Base-by-base conservation (phyloP, 352 stramenopile species). In the Globisporangium radiosum region DNA sequence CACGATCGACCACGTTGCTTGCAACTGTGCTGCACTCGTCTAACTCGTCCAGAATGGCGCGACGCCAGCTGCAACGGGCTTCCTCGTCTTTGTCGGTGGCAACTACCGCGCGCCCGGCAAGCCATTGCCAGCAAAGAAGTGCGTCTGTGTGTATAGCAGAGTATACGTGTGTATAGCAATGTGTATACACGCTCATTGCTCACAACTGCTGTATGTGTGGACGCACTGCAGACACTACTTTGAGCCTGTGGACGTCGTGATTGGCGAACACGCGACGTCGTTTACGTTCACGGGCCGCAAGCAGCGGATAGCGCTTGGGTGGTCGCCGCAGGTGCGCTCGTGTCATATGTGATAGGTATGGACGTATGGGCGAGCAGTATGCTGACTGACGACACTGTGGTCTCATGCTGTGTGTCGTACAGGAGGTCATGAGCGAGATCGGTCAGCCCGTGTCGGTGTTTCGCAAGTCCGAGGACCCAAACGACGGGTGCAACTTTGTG, bases 381-480 rank as follows among this genome's bases (percentile, higher is more conserved):
- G 25, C 25, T 33, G 25, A 33, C 2, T 33, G 25, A 33, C 25
- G 25, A 33, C 25, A 33, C 25, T 3, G 25, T 33, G 25, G 25
- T 33, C 25, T 33, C 25, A 33, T 33, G 25, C 25, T 33, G 25
- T 33, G 25, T 33, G 25, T 33, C 25, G 25, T 0, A 3, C 53
- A 88, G 81, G 81, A 94, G 59, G 71, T 94, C 10, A 81, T 91
- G 54, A 91, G 85, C 54, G 81, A 90, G 58, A 65, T 94, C 14
- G 85, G 85, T 7, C 69, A 73, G 5, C 85, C 85, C 9, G 69
- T 90, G 4, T 92, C 85, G 0, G 81, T 92, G 7, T 92, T 90
- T 60, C 81, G 76, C 11, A 92, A 91, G 52, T 78, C 76, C 4
- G 81, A 89, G 61, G 73, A 92, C 47, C 73, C 78, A 1, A 81